phyloP scores from a whole-genome alignment of 805 yeast genomes.

The Candida sakaeoensis region DNA sequence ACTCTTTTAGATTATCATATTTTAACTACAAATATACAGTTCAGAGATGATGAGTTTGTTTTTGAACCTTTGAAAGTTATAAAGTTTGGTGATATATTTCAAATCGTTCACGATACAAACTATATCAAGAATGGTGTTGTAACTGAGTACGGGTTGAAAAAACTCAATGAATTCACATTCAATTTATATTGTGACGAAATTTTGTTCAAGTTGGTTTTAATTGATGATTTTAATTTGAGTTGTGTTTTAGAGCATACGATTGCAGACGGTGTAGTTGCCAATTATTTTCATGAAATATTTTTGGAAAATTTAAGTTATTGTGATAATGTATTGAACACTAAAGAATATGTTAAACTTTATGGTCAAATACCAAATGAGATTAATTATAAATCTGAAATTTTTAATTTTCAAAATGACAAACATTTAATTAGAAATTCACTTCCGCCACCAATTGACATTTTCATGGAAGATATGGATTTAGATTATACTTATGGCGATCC shows the following conservation, averaged over 20 bases:
- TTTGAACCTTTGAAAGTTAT: slow-evolving; percentile 23
- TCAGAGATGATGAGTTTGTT: slow-evolving; percentile 14
- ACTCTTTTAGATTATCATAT: slow-evolving; percentile 32
- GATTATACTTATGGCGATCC: slow-evolving; percentile 26
- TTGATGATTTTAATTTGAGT: slow-evolving; percentile 20
- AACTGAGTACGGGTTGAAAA: slow-evolving; percentile 28
- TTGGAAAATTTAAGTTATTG: slow-evolving; percentile 22
- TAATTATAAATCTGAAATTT: slow-evolving; percentile 15
- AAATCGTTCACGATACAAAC: slow-evolving; percentile 11
- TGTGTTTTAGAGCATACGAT: slow-evolving; percentile 35
- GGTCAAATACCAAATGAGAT: slow-evolving; percentile 14
- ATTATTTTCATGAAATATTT: slow-evolving; percentile 31
- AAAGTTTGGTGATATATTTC: slow-evolving; percentile 24
- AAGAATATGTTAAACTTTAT: slow-evolving; percentile 11
- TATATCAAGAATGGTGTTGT: slow-evolving; percentile 16
- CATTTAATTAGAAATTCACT: slow-evolving; percentile 21
- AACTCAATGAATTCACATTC: slow-evolving; percentile 18
- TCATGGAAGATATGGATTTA: slow-evolving; percentile 21
- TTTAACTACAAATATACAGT: slow-evolving; percentile 27
- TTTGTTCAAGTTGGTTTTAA: slow-evolving; percentile 24
- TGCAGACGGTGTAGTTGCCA: slow-evolving; percentile 37
- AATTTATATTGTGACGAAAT: slow-evolving; percentile 21
- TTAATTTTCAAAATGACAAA: slow-evolving; percentile 20
- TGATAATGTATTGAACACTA: slow-evolving; percentile 7
- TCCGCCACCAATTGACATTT: slow-evolving; percentile 34